Evolutionary conservation across 306 rosid species (phyloP).

Genomic region (Dicorynia guianensis): DNA sequence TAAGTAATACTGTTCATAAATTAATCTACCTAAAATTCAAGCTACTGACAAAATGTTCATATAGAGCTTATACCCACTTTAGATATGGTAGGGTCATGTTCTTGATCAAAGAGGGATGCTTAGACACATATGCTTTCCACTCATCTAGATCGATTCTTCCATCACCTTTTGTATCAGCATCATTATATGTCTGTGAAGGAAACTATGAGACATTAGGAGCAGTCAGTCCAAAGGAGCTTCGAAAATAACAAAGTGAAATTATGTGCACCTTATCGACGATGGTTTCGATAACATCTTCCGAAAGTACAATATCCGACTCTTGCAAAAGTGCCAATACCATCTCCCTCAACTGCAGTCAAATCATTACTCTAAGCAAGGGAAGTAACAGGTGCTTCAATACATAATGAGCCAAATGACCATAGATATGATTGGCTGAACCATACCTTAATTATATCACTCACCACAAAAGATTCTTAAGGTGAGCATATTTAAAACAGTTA

Average conservation of each 20-base stretch:
- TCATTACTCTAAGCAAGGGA: constrained; percentile 23
- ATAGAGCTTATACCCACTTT: constrained; percentile 57
- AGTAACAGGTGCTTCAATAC: neutral
- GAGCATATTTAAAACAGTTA: neutral
- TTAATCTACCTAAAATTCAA: constrained; percentile 10
- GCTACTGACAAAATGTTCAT: constrained; percentile 4
- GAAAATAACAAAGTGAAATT: neutral
- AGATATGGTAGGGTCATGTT: constrained; percentile 91
- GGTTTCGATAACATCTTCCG: constrained; percentile 74
- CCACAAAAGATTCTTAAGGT: neutral
- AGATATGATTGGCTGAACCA: neutral
- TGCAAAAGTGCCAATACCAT: constrained; percentile 86
- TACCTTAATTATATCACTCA: neutral
- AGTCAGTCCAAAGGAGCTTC: constrained; percentile 26
- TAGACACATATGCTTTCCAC: constrained; percentile 83
- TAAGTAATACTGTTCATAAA: neutral
- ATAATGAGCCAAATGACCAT: constrained; percentile 8
- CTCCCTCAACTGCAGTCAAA: constrained; percentile 73
- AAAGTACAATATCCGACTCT: constrained; percentile 81
- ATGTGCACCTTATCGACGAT: constrained; percentile 82
- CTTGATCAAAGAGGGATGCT: constrained; percentile 79
- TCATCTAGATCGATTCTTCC: constrained; percentile 91
- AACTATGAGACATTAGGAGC: constrained; percentile 6
- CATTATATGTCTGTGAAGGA: constrained; percentile 68
- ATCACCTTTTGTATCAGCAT: constrained; percentile 82